phyloP scores from a whole-genome alignment of 2,329 filamentous ascomycete species.

The Periconia digitata region DNA sequence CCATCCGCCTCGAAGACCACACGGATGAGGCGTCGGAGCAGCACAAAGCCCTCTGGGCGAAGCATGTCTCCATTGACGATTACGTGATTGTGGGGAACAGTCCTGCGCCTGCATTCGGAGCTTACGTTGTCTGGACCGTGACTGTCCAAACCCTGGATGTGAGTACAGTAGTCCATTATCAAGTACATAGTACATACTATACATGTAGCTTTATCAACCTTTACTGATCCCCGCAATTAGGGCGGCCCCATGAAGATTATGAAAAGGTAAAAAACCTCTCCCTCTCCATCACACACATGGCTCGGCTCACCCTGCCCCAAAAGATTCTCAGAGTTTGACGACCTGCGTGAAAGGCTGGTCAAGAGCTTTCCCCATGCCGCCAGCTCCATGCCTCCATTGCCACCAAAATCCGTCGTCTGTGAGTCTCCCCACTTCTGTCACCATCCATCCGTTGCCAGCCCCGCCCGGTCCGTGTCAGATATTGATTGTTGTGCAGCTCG shows the following conservation, averaged over 20 bases:
- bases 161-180: conserved; percentile 38
- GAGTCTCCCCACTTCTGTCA: conserved; percentile 49
- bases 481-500: conserved; percentile 47
- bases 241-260: conserved; percentile 5
- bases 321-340: conserved; percentile 91
- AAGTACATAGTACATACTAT: too few species aligned
- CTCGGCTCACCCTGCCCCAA: conserved; percentile 21
- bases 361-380: conserved; percentile 81
- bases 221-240: conserved; percentile 4
- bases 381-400: conserved; percentile 83
- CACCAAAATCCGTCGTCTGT: conserved; percentile 88
- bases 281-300: background rate
- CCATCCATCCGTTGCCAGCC: background rate
- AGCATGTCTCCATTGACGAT: conserved; percentile 62
- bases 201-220: background rate
- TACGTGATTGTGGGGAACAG: conserved; percentile 63
- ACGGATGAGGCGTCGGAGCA: conserved; percentile 61
- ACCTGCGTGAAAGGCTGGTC: conserved; percentile 72
- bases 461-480: conserved; percentile 17
- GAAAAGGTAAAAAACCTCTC: conserved; percentile 10
- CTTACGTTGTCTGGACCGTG: conserved; percentile 95
- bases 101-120: conserved; percentile 64
- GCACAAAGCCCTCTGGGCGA: conserved; percentile 62
- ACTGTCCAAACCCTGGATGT: conserved; percentile 83
- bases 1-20: conserved; percentile 66